Percentiles rank a stretch among this genome's conserved stretches.
These are phyloP conservation scores for Cystoderma amianthinum DNA, from an alignment of 768 basidiomycete species.

Conservation along the genomic window DNA sequence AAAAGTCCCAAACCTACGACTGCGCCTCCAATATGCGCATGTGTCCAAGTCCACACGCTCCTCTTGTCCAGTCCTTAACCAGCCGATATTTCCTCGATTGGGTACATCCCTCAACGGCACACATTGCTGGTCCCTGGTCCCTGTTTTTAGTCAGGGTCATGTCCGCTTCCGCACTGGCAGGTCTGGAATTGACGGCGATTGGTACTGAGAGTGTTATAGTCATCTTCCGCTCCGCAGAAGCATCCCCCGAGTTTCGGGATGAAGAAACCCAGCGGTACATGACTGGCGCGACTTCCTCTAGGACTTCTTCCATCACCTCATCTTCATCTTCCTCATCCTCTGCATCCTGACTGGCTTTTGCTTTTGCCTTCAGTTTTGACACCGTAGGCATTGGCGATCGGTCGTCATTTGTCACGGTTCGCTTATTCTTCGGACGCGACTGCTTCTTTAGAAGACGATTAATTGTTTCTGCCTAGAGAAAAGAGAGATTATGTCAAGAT, in stretches of 20 bases:
- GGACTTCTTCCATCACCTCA: conserved; percentile 21
- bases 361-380: conserved; percentile 17
- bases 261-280: conserved; percentile 75
- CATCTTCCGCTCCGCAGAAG: conserved; percentile 19
- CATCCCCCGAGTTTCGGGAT: conserved; percentile 22
- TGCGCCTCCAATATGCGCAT: conserved; percentile 52
- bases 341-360: conserved; percentile 25
- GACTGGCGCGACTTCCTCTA: conserved; percentile 29
- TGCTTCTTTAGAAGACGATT: conserved; percentile 86
- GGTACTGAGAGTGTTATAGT: conserved; percentile 52
- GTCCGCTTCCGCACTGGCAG: neutral
- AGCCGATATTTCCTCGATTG: conserved; percentile 56
- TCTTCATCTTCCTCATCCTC: conserved; percentile 28
- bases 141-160: neutral
- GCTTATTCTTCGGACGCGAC: conserved; percentile 57
- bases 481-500: neutral
- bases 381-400: conserved; percentile 22
- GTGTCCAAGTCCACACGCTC: conserved; percentile 65
- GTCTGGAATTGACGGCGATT: conserved; percentile 3
- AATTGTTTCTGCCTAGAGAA: conserved; percentile 71
- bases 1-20: too few relatives aligned
- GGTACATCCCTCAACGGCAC: conserved; percentile 54
- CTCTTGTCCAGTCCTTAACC: conserved; percentile 53
- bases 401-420: conserved; percentile 46
- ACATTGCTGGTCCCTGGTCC: conserved; percentile 21